Evolutionary conservation across 495 filamentous ascomycete genomes (phyloP), one percentile per base, ranked within the genome.

Genomic region (Neurospora hispaniola): DNA sequence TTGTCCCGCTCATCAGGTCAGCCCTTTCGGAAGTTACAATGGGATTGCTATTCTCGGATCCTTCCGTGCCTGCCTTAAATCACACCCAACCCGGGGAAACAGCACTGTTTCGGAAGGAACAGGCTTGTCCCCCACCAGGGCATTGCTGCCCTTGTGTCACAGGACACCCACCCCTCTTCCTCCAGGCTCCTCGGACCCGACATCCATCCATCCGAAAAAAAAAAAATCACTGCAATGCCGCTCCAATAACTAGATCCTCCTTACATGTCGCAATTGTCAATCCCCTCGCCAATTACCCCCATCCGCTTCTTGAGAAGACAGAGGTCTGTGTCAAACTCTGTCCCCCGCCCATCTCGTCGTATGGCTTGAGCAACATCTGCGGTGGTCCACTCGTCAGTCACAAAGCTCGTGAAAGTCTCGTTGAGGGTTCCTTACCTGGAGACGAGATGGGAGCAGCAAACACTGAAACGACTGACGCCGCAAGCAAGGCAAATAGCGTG

Each of bases 291-390:
- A 23, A 71, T n/a, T 5, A 71, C 70, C 2, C 40, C 70, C 8
- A 27, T 46, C 8, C 70, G 41, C 2, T 71, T 71, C 3, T 71
- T 71, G 41, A 71, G 70, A 20, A 71, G 40, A 11, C 70, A 71
- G n/a, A 71, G 70, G 43, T 71, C 70, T 1, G 70, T 71, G 23
- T 71, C 70, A 71, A 71, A 71, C 70, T 71, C 70, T 46, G 40
- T 71, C 41, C 70, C 54, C 6, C 3, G 54, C 14, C 54, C 54
- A 35, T 66, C 54, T 66, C 54, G 54, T 9, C 54, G 54, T 18
- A 27, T 66, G 5, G 14, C 7, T 38, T 66, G 54, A 66, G 54
- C 1, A 5, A 66, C 12, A 4, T 35, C 54, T 66, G 27, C 16
- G 11, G 10, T 54, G 6, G 5, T 12, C 5, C 12, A 35, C 3